These are phyloP conservation scores for Polysphondylium violaceum DNA, from an alignment of 78 protist species.

Conservation along the genomic window DNA sequence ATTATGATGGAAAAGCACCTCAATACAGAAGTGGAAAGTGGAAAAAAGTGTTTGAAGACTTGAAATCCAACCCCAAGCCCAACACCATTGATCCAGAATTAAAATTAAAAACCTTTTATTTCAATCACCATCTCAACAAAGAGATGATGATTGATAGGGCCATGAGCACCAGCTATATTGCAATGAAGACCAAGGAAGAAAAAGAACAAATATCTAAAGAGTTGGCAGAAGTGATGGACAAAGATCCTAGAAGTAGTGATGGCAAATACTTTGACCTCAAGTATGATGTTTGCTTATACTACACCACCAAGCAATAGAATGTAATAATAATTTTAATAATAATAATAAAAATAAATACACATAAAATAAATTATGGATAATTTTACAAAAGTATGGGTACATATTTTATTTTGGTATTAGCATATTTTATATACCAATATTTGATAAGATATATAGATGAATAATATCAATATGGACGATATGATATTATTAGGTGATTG, in stretches of 20 bases:
- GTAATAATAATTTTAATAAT: background rate
- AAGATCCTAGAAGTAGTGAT: background rate
- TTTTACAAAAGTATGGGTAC: too few relatives aligned
- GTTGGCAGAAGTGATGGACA: background rate
- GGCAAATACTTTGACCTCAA: constrained; percentile 13
- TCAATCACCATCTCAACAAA: constrained; percentile 9
- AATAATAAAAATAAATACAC: too few relatives aligned
- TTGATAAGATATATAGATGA: too few relatives aligned
- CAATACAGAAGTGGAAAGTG: constrained; percentile 44
- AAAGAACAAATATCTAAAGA: constrained; percentile 35
- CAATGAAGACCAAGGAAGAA: background rate
- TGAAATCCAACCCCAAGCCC: background rate
- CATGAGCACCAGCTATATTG: constrained; percentile 20
- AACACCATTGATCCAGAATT: constrained; percentile 1
- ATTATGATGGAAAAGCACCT: constrained; percentile 40
- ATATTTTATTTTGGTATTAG: too few relatives aligned
- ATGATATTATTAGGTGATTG: too few relatives aligned
- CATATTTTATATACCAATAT: too few relatives aligned
- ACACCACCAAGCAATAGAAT: constrained; percentile 31
- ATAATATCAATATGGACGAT: too few relatives aligned
- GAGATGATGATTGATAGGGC: background rate
- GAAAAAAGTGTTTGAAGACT: constrained; percentile 19
- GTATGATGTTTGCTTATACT: constrained; percentile 18
- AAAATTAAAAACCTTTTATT: background rate
- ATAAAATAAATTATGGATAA: too few relatives aligned